Percentiles rank a stretch among this genome's conserved stretches.
These are phyloP conservation scores for Xerophyta viscosa DNA, from an alignment of 106 monocot genomes.

Conservation along the genomic window DNA sequence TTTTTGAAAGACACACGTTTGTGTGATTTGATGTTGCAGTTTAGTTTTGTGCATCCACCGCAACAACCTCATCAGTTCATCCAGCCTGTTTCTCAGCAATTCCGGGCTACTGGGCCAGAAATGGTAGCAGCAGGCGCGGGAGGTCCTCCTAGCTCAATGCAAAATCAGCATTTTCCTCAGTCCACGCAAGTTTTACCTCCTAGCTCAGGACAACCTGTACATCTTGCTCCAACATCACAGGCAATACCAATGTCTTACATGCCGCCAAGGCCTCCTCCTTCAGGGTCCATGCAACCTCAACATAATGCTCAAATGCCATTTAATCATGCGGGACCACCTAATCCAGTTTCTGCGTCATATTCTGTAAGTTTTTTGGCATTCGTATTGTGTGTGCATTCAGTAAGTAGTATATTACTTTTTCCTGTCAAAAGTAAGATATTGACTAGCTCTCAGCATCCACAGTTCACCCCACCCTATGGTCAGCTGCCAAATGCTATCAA, in stretches of 20 bases:
- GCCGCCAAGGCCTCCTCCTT: conserved; percentile 34
- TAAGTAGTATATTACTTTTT: neutral
- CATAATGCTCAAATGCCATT: conserved; percentile 25
- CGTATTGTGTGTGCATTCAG: neutral
- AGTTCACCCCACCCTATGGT: conserved; percentile 70
- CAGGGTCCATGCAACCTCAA: conserved; percentile 42
- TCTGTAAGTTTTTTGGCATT: conserved; percentile 37
- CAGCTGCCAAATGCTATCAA: conserved; percentile 33
- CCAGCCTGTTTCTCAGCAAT: conserved; percentile 43
- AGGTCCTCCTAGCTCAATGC: conserved; percentile 37
- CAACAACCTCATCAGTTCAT: conserved; percentile 64
- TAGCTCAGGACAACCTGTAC: conserved; percentile 29
- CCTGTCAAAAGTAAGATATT: neutral
- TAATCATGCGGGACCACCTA: conserved; percentile 20
- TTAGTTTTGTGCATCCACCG: conserved; percentile 43
- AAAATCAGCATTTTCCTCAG: conserved; percentile 36
- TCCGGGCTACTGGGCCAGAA: conserved; percentile 47
- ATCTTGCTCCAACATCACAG: conserved; percentile 42
- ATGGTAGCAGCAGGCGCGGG: conserved; percentile 33
- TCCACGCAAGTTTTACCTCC: conserved; percentile 34
- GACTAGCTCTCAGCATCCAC: neutral
- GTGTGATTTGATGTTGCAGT: conserved; percentile 36
- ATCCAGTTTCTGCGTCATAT: conserved; percentile 65
- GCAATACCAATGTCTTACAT: conserved; percentile 45
- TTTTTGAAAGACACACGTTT: neutral